A percentile compares a stretch with the other conserved stretches of the same genome.
These are phyloP conservation scores for Tolypocladium ophioglossoides DNA, from an alignment of 2,329 filamentous ascomycete species.

Conservation along the genomic window DNA sequence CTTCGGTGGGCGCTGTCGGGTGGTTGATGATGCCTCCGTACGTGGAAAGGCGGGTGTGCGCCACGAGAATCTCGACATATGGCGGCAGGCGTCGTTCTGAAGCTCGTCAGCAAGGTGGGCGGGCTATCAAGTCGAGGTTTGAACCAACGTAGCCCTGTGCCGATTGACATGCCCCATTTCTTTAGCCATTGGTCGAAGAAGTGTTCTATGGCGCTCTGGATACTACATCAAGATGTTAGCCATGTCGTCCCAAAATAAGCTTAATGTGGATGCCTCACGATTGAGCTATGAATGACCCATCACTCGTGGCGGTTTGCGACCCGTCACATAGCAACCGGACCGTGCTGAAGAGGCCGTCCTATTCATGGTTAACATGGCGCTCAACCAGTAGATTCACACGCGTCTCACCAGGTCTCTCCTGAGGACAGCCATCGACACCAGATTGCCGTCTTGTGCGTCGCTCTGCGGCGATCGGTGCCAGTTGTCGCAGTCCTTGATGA, in stretches of 20 bases:
- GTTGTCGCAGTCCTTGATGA: constrained; percentile 56
- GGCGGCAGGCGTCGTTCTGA: constrained; percentile 46
- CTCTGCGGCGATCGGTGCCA: constrained; percentile 57
- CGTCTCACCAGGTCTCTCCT: constrained; percentile 50
- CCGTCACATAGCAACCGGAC: constrained; percentile 51
- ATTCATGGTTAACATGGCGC: constrained; percentile 1
- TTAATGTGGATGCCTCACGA: constrained; percentile 15
- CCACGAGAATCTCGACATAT: constrained; percentile 66
- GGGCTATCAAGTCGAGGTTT: background rate
- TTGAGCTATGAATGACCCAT: constrained; percentile 42
- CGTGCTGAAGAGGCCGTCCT: constrained; percentile 45
- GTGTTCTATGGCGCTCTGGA: constrained; percentile 49
- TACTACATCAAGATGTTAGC: constrained; percentile 10
- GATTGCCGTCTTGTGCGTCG: constrained; percentile 58
- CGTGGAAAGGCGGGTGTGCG: constrained; percentile 62
- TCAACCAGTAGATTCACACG: background rate
- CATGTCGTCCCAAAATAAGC: too few species aligned
- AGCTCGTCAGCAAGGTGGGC: background rate
- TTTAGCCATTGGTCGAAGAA: constrained; percentile 58
- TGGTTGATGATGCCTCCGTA: constrained; percentile 68
- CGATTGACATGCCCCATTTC: constrained; percentile 49
- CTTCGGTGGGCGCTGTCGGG: constrained; percentile 57
- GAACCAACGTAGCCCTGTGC: constrained; percentile 30
- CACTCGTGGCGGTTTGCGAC: constrained; percentile 35
- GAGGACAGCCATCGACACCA: constrained; percentile 61